Evolutionary conservation across 305 asterid species (phyloP).

Genomic region (Fraxinus nigra): DNA sequence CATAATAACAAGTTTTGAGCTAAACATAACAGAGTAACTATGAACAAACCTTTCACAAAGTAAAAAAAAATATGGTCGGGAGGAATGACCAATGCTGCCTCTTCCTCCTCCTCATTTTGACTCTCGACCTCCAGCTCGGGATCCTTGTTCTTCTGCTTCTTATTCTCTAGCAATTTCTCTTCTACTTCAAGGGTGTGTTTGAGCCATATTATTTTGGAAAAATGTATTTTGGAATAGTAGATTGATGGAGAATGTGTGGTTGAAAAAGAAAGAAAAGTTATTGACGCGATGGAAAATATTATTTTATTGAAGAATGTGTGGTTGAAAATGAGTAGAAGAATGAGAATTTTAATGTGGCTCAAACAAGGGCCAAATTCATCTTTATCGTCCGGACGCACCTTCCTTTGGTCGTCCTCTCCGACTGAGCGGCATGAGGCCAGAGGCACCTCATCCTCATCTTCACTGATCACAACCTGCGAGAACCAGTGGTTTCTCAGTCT

Average conservation of each 20-base stretch:
- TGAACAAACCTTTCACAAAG: slow-evolving; percentile 54
- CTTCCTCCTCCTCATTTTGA: slow-evolving; percentile 34
- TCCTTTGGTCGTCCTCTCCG: slow-evolving; percentile 26
- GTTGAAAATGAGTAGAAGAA: too few species aligned
- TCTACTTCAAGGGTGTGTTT: not conserved
- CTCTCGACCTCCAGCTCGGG: slow-evolving; percentile 22
- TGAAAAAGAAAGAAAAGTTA: too few species aligned
- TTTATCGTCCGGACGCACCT: slow-evolving; percentile 27
- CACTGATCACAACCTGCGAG: slow-evolving; percentile 35
- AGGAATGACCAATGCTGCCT: slow-evolving; percentile 40
- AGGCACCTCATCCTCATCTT: slow-evolving; percentile 42
- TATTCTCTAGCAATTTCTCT: slow-evolving; percentile 16
- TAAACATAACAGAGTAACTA: not conserved
- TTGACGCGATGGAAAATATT: too few species aligned
- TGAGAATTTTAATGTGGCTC: too few species aligned
- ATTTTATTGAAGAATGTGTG: too few species aligned
- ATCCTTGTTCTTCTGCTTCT: slow-evolving; percentile 20
- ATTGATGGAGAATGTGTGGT: too few species aligned
- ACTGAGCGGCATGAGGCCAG: slow-evolving; percentile 27
- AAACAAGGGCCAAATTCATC: slow-evolving; percentile 16
- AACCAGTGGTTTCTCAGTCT: slow-evolving; percentile 48
- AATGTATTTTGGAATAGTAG: too few species aligned
- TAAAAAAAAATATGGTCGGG: slow-evolving; percentile 43
- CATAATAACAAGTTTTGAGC: not conserved
- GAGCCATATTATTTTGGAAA: too few species aligned